phyloP scores from a whole-genome alignment of 306 rosid genomes.

The Rosa rugosa region DNA sequence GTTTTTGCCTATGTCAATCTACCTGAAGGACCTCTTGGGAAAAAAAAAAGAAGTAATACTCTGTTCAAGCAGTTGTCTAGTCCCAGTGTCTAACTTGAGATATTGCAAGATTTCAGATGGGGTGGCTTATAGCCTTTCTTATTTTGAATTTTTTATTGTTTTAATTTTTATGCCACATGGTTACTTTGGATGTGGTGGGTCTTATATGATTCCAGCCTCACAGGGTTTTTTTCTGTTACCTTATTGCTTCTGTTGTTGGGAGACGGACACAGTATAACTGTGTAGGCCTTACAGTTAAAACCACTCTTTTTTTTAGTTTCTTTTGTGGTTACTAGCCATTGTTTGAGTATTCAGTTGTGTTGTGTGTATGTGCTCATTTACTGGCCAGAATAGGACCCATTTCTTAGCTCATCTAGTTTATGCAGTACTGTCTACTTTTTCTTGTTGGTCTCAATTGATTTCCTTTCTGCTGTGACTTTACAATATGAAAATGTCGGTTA shows the following conservation, averaged over 20 bases:
- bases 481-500: not conserved
- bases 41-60: not conserved
- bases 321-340: not conserved
- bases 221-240: not conserved
- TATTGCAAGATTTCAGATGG: not conserved
- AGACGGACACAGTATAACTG: not conserved
- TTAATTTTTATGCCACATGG: too few species aligned
- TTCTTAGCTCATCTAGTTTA: not conserved
- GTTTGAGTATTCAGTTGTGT: not conserved
- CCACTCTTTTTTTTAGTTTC: not conserved
- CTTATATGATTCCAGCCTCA: not conserved
- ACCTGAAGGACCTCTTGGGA: not conserved
- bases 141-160: too few species aligned
- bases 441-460: not conserved
- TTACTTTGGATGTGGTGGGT: not conserved
- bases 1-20: not conserved
- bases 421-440: not conserved
- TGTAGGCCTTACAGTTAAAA: not conserved
- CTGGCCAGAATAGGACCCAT: not conserved
- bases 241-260: not conserved
- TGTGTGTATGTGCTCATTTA: not conserved
- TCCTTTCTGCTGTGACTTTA: not conserved
- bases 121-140: not conserved
- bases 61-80: not conserved
- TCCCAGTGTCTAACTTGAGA: not conserved